Percentiles rank a stretch among this genome's conserved stretches.
Evolutionary conservation across 2,329 filamentous ascomycete species (phyloP).

Genomic region (Diaporthe citri): DNA sequence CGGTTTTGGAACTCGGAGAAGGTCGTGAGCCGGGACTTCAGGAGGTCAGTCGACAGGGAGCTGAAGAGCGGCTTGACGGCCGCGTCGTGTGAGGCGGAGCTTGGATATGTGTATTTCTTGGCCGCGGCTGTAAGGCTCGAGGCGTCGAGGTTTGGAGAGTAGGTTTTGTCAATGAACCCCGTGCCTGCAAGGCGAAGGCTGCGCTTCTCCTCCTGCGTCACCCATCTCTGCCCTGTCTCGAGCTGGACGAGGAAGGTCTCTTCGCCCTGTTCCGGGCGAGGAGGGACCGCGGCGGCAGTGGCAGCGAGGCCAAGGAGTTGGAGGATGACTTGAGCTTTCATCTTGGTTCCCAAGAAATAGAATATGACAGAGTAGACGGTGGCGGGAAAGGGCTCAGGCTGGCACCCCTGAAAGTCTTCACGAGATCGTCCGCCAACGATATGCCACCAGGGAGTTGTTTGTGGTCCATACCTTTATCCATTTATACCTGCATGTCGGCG

Average conservation of each 20-base stretch:
- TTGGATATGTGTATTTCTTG: slow-evolving; percentile 15
- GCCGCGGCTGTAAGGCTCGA: slow-evolving; percentile 6
- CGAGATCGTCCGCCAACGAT: not conserved
- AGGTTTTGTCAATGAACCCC: slow-evolving; percentile 19
- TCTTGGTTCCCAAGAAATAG: not conserved
- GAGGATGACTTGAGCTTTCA: slow-evolving; percentile 7
- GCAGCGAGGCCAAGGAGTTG: slow-evolving; percentile 13
- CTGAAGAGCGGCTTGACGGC: slow-evolving; percentile 12
- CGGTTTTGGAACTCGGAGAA: slow-evolving; percentile 76
- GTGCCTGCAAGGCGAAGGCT: slow-evolving; percentile 18
- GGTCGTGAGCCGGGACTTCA: slow-evolving; percentile 61
- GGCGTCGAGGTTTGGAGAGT: slow-evolving; percentile 7
- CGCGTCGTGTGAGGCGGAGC: not conserved
- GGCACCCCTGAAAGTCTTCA: not conserved
- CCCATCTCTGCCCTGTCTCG: slow-evolving; percentile 20
- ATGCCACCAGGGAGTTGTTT: not conserved
- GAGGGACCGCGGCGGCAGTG: not conserved
- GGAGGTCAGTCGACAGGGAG: slow-evolving; percentile 9
- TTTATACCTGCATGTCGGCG: slow-evolving; percentile 1
- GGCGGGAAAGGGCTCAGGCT: not conserved
- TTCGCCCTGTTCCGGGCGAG: slow-evolving; percentile 1
- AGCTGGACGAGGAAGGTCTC: slow-evolving; percentile 29
- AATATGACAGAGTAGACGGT: not conserved
- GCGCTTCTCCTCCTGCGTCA: slow-evolving; percentile 24
- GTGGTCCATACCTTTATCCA: not conserved